These are phyloP conservation scores for Ajuga chamaepitys DNA, from an alignment of 257 asterid species.

Conservation along the genomic window DNA sequence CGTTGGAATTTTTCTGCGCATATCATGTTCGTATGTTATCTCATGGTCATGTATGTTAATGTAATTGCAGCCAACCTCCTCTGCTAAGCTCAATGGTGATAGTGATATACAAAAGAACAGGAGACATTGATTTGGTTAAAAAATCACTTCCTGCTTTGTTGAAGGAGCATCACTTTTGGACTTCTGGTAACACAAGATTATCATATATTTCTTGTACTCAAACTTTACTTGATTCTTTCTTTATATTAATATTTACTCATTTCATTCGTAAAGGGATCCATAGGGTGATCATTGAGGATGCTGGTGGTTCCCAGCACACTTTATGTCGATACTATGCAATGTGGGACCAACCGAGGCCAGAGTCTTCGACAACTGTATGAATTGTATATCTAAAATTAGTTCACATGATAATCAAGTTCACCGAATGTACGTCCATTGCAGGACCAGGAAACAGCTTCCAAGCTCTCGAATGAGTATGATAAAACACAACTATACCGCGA, in stretches of 20 bases:
- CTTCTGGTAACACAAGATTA: constrained; percentile 40
- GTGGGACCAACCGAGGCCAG: constrained; percentile 95
- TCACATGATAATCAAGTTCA: neutral
- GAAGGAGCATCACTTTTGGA: constrained; percentile 80
- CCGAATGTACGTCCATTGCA: constrained; percentile 10
- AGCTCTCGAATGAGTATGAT: constrained; percentile 37
- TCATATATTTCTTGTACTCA: too few relatives aligned
- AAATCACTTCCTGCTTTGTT: constrained; percentile 72
- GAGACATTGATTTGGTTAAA: constrained; percentile 41
- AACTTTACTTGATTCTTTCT: too few relatives aligned
- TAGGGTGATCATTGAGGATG: constrained; percentile 61
- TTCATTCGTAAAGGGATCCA: constrained; percentile 47
- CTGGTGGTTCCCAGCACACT: constrained; percentile 45
- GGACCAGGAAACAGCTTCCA: constrained; percentile 76
- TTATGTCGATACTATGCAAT: constrained; percentile 75
- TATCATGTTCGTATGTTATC: neutral
- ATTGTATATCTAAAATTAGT: neutral
- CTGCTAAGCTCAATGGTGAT: constrained; percentile 74
- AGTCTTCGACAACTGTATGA: constrained; percentile 67
- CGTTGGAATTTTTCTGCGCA: too few relatives aligned
- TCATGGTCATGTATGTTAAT: neutral
- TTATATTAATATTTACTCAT: neutral
- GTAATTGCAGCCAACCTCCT: constrained; percentile 77
- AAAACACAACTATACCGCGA: constrained; percentile 61
- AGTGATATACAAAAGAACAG: constrained; percentile 52